Conservation (phyloP, 495 filamentous ascomycete genomes). For the Massariosphaeria phaeospora region DNA sequence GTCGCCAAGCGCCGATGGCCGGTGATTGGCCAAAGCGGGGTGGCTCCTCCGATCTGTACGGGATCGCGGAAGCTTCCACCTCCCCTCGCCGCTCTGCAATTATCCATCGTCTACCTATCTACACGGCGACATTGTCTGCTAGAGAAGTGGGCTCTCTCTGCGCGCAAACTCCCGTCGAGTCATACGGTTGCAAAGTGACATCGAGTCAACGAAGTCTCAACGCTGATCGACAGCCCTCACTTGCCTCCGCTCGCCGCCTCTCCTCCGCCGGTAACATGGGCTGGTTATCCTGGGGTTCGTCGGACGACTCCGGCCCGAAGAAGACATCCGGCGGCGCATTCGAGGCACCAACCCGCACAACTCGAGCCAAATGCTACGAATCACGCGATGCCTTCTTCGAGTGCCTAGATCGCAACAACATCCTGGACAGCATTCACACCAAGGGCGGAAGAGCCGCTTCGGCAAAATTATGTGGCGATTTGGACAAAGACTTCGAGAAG, state of each 20-base stretch:
- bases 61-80: too few relatives aligned
- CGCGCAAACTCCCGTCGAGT: too few relatives aligned
- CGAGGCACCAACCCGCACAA: slow-evolving; percentile 69
- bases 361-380: slow-evolving; percentile 79
- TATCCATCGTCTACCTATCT: too few relatives aligned
- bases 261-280: slow-evolving; percentile 28
- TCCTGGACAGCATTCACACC: slow-evolving; percentile 78
- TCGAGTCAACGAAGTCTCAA: too few relatives aligned
- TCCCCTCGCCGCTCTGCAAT: too few relatives aligned
- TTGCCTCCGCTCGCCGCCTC: slow-evolving; percentile 14
- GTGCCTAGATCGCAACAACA: slow-evolving; percentile 74
- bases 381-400: slow-evolving; percentile 78
- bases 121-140: too few relatives aligned
- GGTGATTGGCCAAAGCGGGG: too few relatives aligned
- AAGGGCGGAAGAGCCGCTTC: slow-evolving; percentile 49
- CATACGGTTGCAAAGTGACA: too few relatives aligned
- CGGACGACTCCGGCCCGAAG: slow-evolving; percentile 24
- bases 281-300: slow-evolving; percentile 35
- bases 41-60: too few relatives aligned
- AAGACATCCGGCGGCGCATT: slow-evolving; percentile 55
- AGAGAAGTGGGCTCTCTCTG: too few relatives aligned
- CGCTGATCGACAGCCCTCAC: neutral
- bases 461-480: slow-evolving; percentile 60
- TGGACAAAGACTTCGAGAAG: slow-evolving; percentile 62
- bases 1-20: too few relatives aligned